These are phyloP conservation scores for Monosporascus sp. DNA, from an alignment of 2,329 filamentous ascomycete genomes.

Conservation along the genomic window DNA sequence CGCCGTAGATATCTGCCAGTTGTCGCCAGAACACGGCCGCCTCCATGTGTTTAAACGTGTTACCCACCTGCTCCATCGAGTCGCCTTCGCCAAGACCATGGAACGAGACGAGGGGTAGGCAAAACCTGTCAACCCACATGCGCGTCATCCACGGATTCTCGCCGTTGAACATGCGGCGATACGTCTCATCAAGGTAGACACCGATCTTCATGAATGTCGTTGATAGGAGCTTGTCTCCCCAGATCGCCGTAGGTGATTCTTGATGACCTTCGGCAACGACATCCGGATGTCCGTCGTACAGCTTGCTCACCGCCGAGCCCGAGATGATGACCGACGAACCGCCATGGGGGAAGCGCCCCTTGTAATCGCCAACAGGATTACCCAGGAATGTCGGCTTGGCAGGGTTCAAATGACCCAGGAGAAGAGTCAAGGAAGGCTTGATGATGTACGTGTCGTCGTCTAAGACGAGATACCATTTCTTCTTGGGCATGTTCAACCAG, in stretches of 20 bases:
- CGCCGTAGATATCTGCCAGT: slow-evolving; percentile 43
- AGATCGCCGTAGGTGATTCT: slow-evolving; percentile 45
- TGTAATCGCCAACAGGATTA: slow-evolving; percentile 52
- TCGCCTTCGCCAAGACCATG: slow-evolving; percentile 41
- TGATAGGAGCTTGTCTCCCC: slow-evolving; percentile 49
- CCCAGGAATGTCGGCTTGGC: slow-evolving; percentile 45
- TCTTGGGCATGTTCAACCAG: slow-evolving; percentile 43
- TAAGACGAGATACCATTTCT: slow-evolving; percentile 54
- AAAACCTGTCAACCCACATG: slow-evolving; percentile 45
- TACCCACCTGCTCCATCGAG: slow-evolving; percentile 40
- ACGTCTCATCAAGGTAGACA: slow-evolving; percentile 50
- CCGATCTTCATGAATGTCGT: slow-evolving; percentile 47
- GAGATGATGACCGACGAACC: slow-evolving; percentile 51
- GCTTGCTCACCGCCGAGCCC: slow-evolving; percentile 39
- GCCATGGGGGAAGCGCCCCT: slow-evolving; percentile 50
- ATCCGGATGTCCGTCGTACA: slow-evolving; percentile 37
- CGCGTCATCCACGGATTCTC: slow-evolving; percentile 44
- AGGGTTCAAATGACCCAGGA: slow-evolving; percentile 45
- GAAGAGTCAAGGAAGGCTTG: slow-evolving; percentile 38
- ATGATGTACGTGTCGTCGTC: slow-evolving; percentile 55
- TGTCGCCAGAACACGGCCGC: slow-evolving; percentile 44
- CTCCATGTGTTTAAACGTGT: slow-evolving; percentile 31
- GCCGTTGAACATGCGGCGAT: slow-evolving; percentile 51
- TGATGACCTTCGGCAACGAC: slow-evolving; percentile 39
- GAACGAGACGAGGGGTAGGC: slow-evolving; percentile 49